Base-by-base conservation (phyloP, 2,329 filamentous ascomycete species). In the Amylocarpus encephaloides region DNA sequence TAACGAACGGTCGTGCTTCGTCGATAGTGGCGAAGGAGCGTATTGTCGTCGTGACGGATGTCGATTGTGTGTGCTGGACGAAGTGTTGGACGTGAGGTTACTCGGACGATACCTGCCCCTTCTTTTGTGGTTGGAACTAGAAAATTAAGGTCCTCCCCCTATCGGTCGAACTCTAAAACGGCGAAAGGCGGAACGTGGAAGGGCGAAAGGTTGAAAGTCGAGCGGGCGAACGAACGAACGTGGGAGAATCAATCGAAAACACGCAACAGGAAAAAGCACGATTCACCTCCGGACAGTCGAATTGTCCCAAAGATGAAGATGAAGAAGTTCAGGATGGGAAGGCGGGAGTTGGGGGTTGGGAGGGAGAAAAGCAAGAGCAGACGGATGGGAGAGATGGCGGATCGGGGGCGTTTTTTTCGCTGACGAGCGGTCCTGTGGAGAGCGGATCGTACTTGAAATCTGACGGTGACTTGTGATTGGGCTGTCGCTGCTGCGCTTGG, bases 41-140 rank as follows among this genome's bases (percentile, higher is more conserved):
- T 10, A 15, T 18, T 43, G 42, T 49, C 41, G 50, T 49, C 34
- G 22, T 35, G 46, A 46, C 18, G 43, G 22, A 30, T 34, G 30
- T 41, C 22, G 39, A 46, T 30, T 12, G 18, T 36, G 29, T 49
- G 18, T 26, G 44, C 29, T 22, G 26, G 44, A 39, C 30, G 35
- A 44, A 34, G 48, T 19, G 40, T 15, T 30, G 42, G 39, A 18
- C 38, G 13, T 46, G 48, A 50, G 54, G 59, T 61, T 62, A 59
- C 54, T 59, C 55, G 55, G 60, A 50, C 55, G 50, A 62, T 60
- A 42, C 34, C 32, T 16, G 11, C 35, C 35, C 47, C 50, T 50
- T 48, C 50, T 57, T 56, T 54, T 54, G 19, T 48, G 49, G 56
- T 46, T 55, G 51, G 22, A 55, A 51, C 42, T 48, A 53, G 51